Evolutionary conservation across 2,329 filamentous ascomycete genomes (phyloP).

Genomic region (Colletotrichum siamense): DNA sequence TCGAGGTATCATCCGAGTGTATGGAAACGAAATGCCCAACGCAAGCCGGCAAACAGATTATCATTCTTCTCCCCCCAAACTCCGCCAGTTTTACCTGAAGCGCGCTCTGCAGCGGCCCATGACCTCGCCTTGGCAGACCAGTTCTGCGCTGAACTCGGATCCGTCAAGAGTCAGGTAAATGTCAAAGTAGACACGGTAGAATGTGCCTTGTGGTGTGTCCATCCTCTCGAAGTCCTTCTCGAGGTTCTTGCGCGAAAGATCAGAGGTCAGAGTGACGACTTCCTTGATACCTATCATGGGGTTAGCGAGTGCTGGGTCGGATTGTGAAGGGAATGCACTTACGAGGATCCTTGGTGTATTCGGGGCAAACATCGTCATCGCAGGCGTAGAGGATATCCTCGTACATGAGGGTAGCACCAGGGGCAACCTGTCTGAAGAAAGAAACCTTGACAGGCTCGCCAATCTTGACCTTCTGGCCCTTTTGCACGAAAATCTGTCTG

Average conservation of each 20-base stretch:
- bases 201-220: conserved; percentile 97
- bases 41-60: conserved; percentile 3
- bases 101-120: conserved; percentile 96
- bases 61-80: neutral
- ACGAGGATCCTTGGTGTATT: conserved; percentile 99
- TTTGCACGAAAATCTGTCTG: conserved; percentile 96
- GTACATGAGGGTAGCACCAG: conserved; percentile 97
- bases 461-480: conserved; percentile 98
- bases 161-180: conserved; percentile 94
- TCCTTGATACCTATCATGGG: conserved; percentile 86
- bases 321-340: conserved; percentile 53
- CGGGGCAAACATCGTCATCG: conserved; percentile 96
- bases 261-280: conserved; percentile 95
- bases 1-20: conserved; percentile 27
- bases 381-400: conserved; percentile 98
- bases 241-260: conserved; percentile 95
- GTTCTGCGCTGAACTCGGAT: conserved; percentile 95
- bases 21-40: conserved; percentile 20
- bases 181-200: conserved; percentile 83
- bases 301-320: conserved; percentile 28
- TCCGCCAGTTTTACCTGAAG: conserved; percentile 65
- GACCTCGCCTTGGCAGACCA: conserved; percentile 98
- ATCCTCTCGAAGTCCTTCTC: conserved; percentile 99
- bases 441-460: conserved; percentile 98
- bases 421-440: conserved; percentile 97